Evolutionary conservation across 2,329 filamentous ascomycete genomes (phyloP), one percentile per base, ranked within the genome.

Genomic region (Fusarium camptoceras): DNA sequence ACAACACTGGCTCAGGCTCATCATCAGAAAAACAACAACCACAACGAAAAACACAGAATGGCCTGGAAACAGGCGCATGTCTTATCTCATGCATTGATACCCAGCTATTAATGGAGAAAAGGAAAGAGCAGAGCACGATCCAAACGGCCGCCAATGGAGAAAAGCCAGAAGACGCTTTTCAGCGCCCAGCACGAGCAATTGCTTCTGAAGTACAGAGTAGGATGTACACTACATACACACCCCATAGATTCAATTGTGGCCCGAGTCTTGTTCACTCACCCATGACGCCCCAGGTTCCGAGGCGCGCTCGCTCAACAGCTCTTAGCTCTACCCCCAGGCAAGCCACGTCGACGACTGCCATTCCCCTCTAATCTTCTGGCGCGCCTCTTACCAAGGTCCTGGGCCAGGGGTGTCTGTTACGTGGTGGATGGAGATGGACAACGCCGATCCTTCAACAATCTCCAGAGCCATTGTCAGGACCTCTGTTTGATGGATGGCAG

Each of bases 341-440:
- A 75, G 73, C 73, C 73, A 75, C 72, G 59, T 69, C 64, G 58
- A 71, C 64, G 56, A 56, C 43, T 63, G 44, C 25, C 61, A 60
- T 59, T 72, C 71, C 70, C 73, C 70, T 75, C 70, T 64, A 71
- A 75, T 74, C 67, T 72, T 73, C 59, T 68, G 55, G 70, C 56
- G 55, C 58, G 48, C 57, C 72, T 72, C 65, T 67, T 73, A 68
- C 74, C 75, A 76, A 71, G 50, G 59, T 66, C 63, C 64, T 59
- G 73, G 68, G 66, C 73, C 70, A 71, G 68, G 73, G 71, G 66
- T 71, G 68, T 30, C 42, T 53, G 59, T 62, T 68, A 54, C 49
- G 62, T 64, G 56, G 70, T 62, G 62, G 67, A 63, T 56, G 56
- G 66, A 60, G 72, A 60, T 65, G 47, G 64, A 61, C 62, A 59